A percentile compares a stretch with the other conserved stretches of the same genome.
phyloP scores from a whole-genome alignment of 306 rosid genomes.

The Vigna reflexopilosa region DNA sequence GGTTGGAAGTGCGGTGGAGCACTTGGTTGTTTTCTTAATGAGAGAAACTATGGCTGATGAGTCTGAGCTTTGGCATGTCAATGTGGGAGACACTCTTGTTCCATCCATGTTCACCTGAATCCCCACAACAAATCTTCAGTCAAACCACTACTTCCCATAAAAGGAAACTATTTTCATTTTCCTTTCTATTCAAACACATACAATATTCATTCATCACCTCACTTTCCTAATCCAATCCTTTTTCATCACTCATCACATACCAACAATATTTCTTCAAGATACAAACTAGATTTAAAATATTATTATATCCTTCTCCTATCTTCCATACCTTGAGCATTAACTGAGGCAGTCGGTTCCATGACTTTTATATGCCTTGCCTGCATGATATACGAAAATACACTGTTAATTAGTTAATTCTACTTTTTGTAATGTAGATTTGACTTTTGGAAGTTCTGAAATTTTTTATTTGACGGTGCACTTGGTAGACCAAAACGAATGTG shows the following conservation, averaged over 20 bases:
- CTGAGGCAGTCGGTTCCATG: conserved; percentile 63
- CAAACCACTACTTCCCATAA: conserved; percentile 49
- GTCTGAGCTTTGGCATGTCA: conserved; percentile 55
- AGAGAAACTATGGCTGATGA: conserved; percentile 57
- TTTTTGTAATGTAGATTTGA: not conserved
- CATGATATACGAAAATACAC: conserved; percentile 44
- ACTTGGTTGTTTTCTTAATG: conserved; percentile 55
- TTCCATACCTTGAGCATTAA: conserved; percentile 43
- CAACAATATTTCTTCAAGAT: not conserved
- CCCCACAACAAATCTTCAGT: conserved; percentile 58
- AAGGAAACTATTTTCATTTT: conserved; percentile 37
- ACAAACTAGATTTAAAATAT: too few species aligned
- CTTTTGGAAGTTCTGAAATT: not conserved
- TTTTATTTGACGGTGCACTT: too few species aligned
- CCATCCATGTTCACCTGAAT: conserved; percentile 60
- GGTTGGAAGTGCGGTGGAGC: conserved; percentile 59
- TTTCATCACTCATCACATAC: conserved; percentile 30
- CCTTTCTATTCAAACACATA: conserved; percentile 33
- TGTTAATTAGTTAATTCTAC: conserved; percentile 19
- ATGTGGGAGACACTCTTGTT: conserved; percentile 76
- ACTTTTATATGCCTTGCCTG: conserved; percentile 78
- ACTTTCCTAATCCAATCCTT: conserved; percentile 3
- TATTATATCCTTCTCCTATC: not conserved
- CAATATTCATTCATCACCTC: conserved; percentile 36
- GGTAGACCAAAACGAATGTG: conserved; percentile 13